Evolutionary conservation across 306 rosid species (phyloP).

Genomic region (Cicer yamashitae): DNA sequence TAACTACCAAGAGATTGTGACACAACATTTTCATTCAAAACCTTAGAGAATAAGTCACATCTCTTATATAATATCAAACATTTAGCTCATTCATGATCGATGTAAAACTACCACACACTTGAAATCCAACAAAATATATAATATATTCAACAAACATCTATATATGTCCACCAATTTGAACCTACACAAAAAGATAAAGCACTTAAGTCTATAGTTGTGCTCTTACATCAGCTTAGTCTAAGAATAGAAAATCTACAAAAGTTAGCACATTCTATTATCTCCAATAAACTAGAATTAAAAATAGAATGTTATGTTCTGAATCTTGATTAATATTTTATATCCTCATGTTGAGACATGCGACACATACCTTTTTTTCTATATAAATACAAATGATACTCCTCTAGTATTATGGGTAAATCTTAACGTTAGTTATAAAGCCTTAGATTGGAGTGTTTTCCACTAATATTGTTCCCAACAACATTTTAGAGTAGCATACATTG

Average conservation of each 20-base stretch:
- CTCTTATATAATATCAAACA: too few species aligned
- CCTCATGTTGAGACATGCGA: constrained; percentile 13
- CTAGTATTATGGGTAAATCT: not conserved
- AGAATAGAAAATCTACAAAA: constrained; percentile 20
- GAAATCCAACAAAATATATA: not conserved
- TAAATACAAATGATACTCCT: constrained; percentile 38
- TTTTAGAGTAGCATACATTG: not conserved
- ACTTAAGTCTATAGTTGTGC: constrained; percentile 16
- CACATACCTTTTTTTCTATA: constrained; percentile 39
- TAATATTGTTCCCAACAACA: constrained; percentile 1
- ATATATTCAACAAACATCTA: not conserved
- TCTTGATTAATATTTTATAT: constrained; percentile 38
- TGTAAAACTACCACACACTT: too few species aligned
- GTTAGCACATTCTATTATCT: constrained; percentile 32
- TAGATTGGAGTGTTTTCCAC: constrained; percentile 5
- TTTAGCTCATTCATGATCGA: too few species aligned
- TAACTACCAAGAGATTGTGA: too few species aligned
- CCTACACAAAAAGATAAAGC: constrained; percentile 25
- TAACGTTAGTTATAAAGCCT: not conserved
- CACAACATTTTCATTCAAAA: too few species aligned
- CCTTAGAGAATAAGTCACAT: too few species aligned
- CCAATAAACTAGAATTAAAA: not conserved
- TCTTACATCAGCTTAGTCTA: constrained; percentile 41
- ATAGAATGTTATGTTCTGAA: not conserved
- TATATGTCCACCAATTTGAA: constrained; percentile 21